phyloP scores from a whole-genome alignment of 2,329 filamentous ascomycete species.

The Aplosporella prunicola region DNA sequence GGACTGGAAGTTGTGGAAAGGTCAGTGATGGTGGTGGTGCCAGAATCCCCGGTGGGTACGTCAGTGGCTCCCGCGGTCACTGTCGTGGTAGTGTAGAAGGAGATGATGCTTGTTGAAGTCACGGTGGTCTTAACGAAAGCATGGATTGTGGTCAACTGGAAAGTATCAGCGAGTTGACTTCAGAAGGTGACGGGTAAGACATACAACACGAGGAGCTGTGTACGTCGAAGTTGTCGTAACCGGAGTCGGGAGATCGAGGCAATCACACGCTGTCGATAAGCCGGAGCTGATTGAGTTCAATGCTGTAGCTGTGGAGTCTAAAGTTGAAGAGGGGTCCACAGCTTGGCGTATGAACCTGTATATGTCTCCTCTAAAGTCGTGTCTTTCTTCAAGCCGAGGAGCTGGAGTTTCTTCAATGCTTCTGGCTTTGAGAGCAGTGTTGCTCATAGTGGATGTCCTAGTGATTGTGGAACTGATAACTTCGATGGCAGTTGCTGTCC shows the following conservation, averaged over 20 bases:
- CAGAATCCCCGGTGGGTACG: not conserved
- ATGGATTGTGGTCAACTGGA: conserved; percentile 7
- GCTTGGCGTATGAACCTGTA: conserved; percentile 15
- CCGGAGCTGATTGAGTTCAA: conserved; percentile 16
- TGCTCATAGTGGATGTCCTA: conserved; percentile 17
- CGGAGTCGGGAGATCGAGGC: conserved; percentile 22
- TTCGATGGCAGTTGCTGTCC: conserved; percentile 15
- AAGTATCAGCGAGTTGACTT: not conserved
- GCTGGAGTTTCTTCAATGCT: conserved; percentile 8
- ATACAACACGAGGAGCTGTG: conserved; percentile 19
- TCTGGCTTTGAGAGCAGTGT: conserved; percentile 4
- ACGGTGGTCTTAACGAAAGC: conserved; percentile 7
- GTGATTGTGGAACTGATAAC: conserved; percentile 19
- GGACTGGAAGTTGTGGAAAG: not conserved
- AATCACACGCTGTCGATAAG: conserved; percentile 23
- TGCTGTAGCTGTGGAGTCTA: conserved; percentile 12
- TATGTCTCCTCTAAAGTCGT: conserved; percentile 16
- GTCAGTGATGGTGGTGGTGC: not conserved
- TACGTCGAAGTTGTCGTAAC: conserved; percentile 19
- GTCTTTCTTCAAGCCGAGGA: conserved; percentile 14
- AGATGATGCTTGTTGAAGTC: conserved; percentile 14
- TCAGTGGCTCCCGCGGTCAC: conserved; percentile 14
- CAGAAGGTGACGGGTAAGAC: not conserved
- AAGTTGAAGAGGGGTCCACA: conserved; percentile 8
- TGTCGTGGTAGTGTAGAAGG: conserved; percentile 13